phyloP scores from a whole-genome alignment of 108 stramenopile genomes.

The Skeletonema marinoi region DNA sequence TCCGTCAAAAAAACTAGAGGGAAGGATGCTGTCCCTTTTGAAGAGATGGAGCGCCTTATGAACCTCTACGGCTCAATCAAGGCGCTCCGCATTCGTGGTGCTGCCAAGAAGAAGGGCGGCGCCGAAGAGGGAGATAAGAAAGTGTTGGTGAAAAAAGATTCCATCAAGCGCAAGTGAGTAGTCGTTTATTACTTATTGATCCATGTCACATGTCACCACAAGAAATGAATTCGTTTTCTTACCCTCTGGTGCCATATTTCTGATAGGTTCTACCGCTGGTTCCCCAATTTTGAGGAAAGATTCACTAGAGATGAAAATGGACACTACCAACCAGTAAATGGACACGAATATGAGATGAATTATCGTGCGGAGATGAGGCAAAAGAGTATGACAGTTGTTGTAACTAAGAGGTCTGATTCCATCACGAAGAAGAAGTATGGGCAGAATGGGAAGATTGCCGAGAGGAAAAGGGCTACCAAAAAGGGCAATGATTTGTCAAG shows the following conservation, averaged over 20 bases:
- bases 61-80: slow-evolving; percentile 2
- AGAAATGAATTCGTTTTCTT: not conserved
- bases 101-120: not conserved
- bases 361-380: slow-evolving; percentile 3
- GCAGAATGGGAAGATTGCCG: not conserved
- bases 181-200: not conserved
- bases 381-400: not conserved
- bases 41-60: slow-evolving; percentile 13
- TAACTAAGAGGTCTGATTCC: not conserved
- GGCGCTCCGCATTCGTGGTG: not conserved
- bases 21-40: slow-evolving; percentile 9
- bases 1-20: not conserved
- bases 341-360: slow-evolving; percentile 10
- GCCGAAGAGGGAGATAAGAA: not conserved
- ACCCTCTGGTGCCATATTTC: not conserved
- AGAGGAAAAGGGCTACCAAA: not conserved
- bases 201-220: not conserved
- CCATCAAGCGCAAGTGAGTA: not conserved
- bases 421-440: not conserved
- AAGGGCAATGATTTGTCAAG: not conserved
- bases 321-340: not conserved
- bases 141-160: not conserved
- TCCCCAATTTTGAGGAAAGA: slow-evolving; percentile 42
- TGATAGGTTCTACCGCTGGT: slow-evolving; percentile 47
- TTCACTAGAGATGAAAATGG: slow-evolving; percentile 12